Conservation (phyloP, 225 moss, liverwort and hornwort species). For the Pleurozium schreberi region DNA sequence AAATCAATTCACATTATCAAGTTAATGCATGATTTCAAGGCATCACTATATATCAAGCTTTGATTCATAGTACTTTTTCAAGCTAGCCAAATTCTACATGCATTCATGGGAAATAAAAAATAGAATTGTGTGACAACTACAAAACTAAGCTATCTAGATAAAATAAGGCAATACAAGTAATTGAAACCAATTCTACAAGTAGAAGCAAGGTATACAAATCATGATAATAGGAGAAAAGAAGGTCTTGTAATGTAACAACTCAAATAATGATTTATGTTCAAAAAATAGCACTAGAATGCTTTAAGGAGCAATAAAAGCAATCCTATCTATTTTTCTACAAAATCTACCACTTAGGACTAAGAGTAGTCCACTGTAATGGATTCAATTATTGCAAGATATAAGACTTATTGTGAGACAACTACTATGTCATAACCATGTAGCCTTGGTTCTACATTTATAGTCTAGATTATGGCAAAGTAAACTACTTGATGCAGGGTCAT, state of each 20-base stretch:
- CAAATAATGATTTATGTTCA: not conserved
- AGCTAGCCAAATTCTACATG: fast-evolving
- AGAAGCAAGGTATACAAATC: not conserved
- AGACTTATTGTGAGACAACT: not conserved
- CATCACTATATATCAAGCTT: not conserved
- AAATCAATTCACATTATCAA: not conserved
- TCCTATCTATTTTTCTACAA: not conserved
- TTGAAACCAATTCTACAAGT: not conserved
- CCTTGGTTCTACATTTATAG: not conserved
- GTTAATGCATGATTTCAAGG: not conserved
- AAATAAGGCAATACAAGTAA: not conserved
- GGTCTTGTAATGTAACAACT: not conserved
- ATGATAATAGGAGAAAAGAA: fast-evolving
- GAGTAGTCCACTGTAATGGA: not conserved
- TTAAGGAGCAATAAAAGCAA: not conserved
- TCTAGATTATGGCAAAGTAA: no score
- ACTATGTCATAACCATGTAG: not conserved
- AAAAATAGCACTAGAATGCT: not conserved
- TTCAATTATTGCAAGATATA: not conserved
- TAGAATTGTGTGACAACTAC: fast-evolving
- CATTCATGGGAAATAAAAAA: not conserved
- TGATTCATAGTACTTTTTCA: not conserved
- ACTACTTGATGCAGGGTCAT: no score
- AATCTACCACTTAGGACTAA: not conserved
- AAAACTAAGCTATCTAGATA: fast-evolving